Evolutionary conservation across 139 green algal species (phyloP), one percentile per base, ranked within the genome.

Genomic region (Chlorella sp.): DNA sequence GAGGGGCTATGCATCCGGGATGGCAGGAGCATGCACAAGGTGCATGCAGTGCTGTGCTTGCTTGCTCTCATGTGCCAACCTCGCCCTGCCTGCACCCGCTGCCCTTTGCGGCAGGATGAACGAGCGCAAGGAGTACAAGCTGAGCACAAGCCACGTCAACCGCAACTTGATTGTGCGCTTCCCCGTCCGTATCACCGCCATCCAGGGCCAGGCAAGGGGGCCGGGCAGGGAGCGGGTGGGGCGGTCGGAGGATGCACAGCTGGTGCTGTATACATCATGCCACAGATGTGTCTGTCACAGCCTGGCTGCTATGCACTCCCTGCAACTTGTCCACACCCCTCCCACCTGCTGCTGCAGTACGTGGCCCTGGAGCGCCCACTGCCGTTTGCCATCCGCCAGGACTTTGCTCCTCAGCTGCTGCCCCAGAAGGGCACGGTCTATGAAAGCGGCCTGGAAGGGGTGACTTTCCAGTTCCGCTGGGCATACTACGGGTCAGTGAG

Each of bases 351-450:
- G 36, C 28, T 64, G 30, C 73, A 80, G 73, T 20, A 32, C 30
- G 30, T 80, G 44, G 36, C 46, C 13, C 48, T 80, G 46, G 73
- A 80, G 73, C 73, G 73, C 30, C n/a, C 73, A 13, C 48, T 80
- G 44, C 73, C 73, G 2, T 80, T 80, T 67, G 73, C 62, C 44
- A 48, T 80, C 44, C 73, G 73, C 30, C 30, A 46, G 26, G 44
- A 62, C 40, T 80, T 65, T 46, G 1, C 40, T 28, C 73, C 73
- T 36, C 16, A 80, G 73, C 24, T 80, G 26, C 48, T 65, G 44
- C 73, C 46, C 30, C 32, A 62, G 30, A 80, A 34, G 28, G 73
- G 73, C 73, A 65, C 44, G 2, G 73, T 80, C 46, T 43, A 80
- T n/a, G 73, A 80, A 8, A 48, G 51, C 40, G 73, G 73, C 44